Evolutionary conservation across 306 rosid genomes (phyloP).

Genomic region (Spatholobus suberectus): DNA sequence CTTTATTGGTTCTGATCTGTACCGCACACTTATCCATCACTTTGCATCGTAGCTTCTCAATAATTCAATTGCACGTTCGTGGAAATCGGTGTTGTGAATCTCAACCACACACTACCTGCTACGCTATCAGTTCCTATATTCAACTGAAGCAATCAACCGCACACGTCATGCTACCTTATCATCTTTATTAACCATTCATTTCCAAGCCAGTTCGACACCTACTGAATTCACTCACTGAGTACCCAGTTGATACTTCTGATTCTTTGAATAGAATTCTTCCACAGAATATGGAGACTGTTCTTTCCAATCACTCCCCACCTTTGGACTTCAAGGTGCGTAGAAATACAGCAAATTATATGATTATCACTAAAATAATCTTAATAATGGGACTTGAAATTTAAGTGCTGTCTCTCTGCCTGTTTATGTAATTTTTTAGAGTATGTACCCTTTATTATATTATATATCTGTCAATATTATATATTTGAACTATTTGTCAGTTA

Average conservation of each 20-base stretch:
- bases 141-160: conserved; percentile 3
- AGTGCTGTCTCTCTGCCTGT: background rate
- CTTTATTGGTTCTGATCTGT: conserved; percentile 16
- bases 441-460: background rate
- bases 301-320: conserved; percentile 41
- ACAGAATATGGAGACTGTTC: conserved; percentile 51
- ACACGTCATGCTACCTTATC: conserved; percentile 11
- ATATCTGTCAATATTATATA: background rate
- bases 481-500: background rate
- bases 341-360: background rate
- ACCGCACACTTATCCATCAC: conserved; percentile 40
- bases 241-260: background rate
- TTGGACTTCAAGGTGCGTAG: conserved; percentile 48
- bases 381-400: background rate
- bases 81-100: background rate
- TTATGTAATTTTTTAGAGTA: background rate
- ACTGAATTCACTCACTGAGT: conserved; percentile 5
- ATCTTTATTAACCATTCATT: conserved; percentile 47
- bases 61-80: conserved; percentile 10
- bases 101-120: conserved; percentile 27
- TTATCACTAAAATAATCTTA: background rate
- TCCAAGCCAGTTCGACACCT: conserved; percentile 4
- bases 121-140: conserved; percentile 16
- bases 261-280: background rate
- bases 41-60: background rate